A percentile compares a stretch with the other conserved stretches of the same genome.
These are phyloP conservation scores for Plasmodium ovale DNA, from an alignment of 169 alveolate genomes.

Conservation along the genomic window DNA sequence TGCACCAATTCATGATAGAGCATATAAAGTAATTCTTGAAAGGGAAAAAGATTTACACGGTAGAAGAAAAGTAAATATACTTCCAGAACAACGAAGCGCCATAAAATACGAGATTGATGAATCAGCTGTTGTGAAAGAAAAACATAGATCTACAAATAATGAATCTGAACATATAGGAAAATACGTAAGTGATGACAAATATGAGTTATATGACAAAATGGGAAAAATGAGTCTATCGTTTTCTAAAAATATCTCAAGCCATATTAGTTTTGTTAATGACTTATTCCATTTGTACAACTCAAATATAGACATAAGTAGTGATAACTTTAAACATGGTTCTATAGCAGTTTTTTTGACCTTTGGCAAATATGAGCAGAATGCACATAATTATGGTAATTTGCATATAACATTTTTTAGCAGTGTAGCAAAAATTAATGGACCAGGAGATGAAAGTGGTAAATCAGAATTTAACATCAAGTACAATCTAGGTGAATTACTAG, in stretches of 20 bases:
- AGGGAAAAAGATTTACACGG: no score
- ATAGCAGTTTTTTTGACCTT: conserved; percentile 16
- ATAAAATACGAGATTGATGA: no score
- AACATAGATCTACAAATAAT: no score
- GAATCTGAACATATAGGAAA: no score
- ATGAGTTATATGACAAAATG: conserved; percentile 4
- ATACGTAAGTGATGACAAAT: background rate
- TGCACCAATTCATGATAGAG: no score
- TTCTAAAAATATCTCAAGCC: background rate
- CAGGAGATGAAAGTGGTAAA: background rate
- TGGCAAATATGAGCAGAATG: background rate
- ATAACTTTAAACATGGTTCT: conserved; percentile 21
- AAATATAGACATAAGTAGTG: conserved; percentile 2
- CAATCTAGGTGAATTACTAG: background rate
- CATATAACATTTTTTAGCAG: conserved; percentile 5
- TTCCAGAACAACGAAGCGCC: no score
- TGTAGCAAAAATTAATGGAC: background rate
- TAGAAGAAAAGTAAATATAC: no score
- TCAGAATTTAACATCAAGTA: background rate
- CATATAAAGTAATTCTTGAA: no score
- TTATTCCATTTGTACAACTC: conserved; percentile 19
- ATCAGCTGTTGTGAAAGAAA: no score
- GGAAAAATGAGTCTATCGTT: background rate
- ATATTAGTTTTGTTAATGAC: background rate
- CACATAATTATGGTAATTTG: background rate